Conservation (phyloP, 306 rosid species). For the peach (Prunus persica) region Prunus_persica_NCBIv2 NC_034011.1:4420001-4420500, state of each 20-base stretch:
- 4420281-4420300: constrained; percentile 69
- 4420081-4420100: neutral
- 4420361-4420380: constrained; percentile 32
- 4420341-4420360: constrained; percentile 35
- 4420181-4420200: constrained; percentile 59
- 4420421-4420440: constrained; percentile 20
- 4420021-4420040: too few relatives aligned
- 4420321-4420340: constrained; percentile 36
- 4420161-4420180: constrained; percentile 60
- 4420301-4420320: constrained; percentile 29
- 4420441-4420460: constrained; percentile 22
- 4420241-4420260: constrained; percentile 64
- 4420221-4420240: constrained; percentile 64
- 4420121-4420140: constrained; percentile 78
- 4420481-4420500: neutral
- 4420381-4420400: constrained; percentile 20
- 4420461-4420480: constrained; percentile 8
- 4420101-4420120: constrained; percentile 65
- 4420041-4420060: neutral
- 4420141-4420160: constrained; percentile 62
- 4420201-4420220: constrained; percentile 55
- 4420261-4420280: constrained; percentile 71
- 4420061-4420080: neutral
- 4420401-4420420: constrained; percentile 20
- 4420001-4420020: too few relatives aligned